Percentiles rank a stretch among this genome's conserved stretches.
These are phyloP conservation scores for Staphylotrichum longicolle DNA, from an alignment of 495 filamentous ascomycete species.

Conservation along the genomic window DNA sequence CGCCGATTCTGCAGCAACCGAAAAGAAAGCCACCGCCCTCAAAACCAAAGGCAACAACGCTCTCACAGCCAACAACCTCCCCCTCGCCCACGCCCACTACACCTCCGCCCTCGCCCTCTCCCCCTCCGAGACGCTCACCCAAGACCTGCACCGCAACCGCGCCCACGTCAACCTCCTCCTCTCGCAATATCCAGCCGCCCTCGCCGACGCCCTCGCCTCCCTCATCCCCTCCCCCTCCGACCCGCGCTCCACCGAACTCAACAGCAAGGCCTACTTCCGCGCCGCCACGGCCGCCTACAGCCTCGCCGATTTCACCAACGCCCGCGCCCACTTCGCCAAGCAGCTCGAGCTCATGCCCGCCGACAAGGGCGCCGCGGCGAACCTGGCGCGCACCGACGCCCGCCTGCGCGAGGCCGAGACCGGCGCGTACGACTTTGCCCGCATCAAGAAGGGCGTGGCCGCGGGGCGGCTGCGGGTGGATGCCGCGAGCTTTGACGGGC, in stretches of 20 bases:
- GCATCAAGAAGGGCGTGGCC: not conserved
- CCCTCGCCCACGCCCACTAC: conserved; percentile 1
- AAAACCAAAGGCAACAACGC: conserved; percentile 10
- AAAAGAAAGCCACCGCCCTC: not conserved
- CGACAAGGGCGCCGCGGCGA: not conserved
- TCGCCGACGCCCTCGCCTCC: not conserved
- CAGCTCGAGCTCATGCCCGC: not conserved
- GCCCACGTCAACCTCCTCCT: conserved; percentile 10
- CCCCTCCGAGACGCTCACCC: not conserved
- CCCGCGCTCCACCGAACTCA: not conserved
- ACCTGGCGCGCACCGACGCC: not conserved
- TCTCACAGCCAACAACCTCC: not conserved
- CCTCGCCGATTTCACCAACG: not conserved
- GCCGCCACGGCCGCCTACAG: conserved; percentile 4
- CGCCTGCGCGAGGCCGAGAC: not conserved
- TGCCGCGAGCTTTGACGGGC: not conserved
- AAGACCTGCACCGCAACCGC: conserved; percentile 7
- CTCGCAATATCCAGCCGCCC: not conserved
- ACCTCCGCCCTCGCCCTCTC: not conserved
- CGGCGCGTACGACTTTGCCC: not conserved
- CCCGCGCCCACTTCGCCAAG: not conserved
- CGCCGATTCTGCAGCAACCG: not conserved
- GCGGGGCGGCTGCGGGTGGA: not conserved
- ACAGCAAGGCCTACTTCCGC: conserved; percentile 9
- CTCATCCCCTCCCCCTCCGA: not conserved